Evolutionary conservation across 1,284 basidiomycete species (phyloP), one percentile per base, ranked within the genome.

Genomic region (Phellopilus nigrolimitatus): DNA sequence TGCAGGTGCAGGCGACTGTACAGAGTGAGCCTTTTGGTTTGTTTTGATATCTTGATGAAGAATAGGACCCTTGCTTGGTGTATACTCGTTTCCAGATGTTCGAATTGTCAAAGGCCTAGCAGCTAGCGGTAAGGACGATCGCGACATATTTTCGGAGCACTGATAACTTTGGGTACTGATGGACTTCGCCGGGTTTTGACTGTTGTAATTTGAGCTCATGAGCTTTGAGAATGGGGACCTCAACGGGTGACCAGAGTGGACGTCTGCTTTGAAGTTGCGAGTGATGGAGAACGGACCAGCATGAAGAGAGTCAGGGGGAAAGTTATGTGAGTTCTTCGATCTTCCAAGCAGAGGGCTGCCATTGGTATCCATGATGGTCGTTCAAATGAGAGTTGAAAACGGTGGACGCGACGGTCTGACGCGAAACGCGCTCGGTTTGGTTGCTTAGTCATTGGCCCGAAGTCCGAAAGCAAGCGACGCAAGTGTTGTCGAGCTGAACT

Each of bases 201-300:
- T 6, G 34, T 51, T 33, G 17, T 36, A 37, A 10, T 24, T 30
- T 44, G 49, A 51, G 27, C 17, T 48, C 9, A 15, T 10, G 30
- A 52, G 37, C 4, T 47, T 52, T 21, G 44, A 47, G 22, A 52
- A 52, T 9, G 43, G 50, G 5, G 43, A 47, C 21, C 19, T 36
- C 1, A 33, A 19, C 7, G 50, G 36, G 9, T 36, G 12, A 15
- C n/a, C 12, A 30, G 28, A 30, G 34, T 15, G 34, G n/a, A 5
- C 34, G 12, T 46, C 37, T 24, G 30, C 10, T 25, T 27, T 47
- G 9, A 34, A 13, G 12, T 39, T 33, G 19, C 28, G 28, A 6
- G 31, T 13, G 10, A 31, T 31, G 39, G 46, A 40, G 21, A 13
- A 30, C 6, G 27, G n/a, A 4, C 21, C n/a, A 31, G 27, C 12